Base-by-base conservation (phyloP, 106 monocot species). In the Ottelia alismoides region DNA sequence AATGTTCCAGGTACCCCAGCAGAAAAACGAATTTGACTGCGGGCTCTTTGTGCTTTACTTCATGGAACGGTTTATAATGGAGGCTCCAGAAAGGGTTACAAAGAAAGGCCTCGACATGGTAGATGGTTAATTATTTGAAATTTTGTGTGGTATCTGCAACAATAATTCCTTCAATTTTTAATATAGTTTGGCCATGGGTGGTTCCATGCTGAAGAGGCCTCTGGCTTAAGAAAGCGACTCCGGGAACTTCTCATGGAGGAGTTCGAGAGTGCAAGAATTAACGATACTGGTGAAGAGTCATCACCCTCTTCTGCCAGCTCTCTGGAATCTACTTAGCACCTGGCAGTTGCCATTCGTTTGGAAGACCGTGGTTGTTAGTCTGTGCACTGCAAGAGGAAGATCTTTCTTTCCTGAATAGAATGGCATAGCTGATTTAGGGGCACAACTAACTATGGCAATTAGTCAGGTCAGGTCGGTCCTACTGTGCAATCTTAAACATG, bases 1-100 rank as follows among this genome's bases (percentile, higher is more conserved):
- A n/a, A n/a, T n/a, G n/a, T n/a, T n/a, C n/a, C 70, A 87, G 87
- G 87, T 87, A 27, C 87, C 87, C 17, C 87, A 82, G 69, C 87
- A 87, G 54, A 76, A 74, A 28, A 87, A 87, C 55, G 78, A 72
- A 18, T 87, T 72, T 56, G 87, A 87, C 45, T 87, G 87, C 35
- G 87, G 87, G 14, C 58, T 87, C 3, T 87, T 87, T 55, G 82
- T 82, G n/a, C 74, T 87, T 20, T 87, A 82, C 63, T 87, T 75
- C 65, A 82, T 82, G 82, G 66, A 82, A 32, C 31, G 69, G 25
- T 87, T 87, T 48, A 74, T 82, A 43, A 53, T 71, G 29, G 75
- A 75, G 50, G 81, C 82, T 16, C 87, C 81, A 27, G 68, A 81
- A 75, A 82, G 87, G 40, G 54, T 82, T 24, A 58, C 29, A 47